Evolutionary conservation across 768 basidiomycete species (phyloP).

Genomic region (Pleurotus tuoliensis): DNA sequence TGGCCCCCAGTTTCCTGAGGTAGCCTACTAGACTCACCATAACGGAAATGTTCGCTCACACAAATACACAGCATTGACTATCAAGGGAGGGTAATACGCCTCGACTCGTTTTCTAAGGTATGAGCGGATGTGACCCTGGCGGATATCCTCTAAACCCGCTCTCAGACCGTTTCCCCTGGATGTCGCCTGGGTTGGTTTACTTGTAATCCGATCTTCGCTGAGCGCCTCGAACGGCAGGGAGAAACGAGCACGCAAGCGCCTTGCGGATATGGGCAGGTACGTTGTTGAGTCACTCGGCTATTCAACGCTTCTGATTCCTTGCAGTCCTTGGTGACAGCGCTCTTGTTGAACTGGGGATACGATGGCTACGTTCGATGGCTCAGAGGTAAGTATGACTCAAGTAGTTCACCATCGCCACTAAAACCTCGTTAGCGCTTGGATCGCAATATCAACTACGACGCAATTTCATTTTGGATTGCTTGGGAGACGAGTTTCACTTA

Average conservation of each 20-base stretch:
- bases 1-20: conserved; percentile 62
- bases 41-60: neutral
- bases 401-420: neutral
- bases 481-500: conserved; percentile 62
- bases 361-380: conserved; percentile 79
- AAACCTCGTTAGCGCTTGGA: conserved; percentile 38
- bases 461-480: conserved; percentile 59
- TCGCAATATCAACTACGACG: conserved; percentile 56
- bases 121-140: neutral
- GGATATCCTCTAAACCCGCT: neutral
- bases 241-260: conserved; percentile 71
- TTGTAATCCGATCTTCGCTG: conserved; percentile 70
- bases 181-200: conserved; percentile 79
- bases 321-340: conserved; percentile 52
- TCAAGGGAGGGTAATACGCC: conserved; percentile 78
- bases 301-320: conserved; percentile 7
- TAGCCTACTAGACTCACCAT: conserved; percentile 15
- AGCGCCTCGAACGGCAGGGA: conserved; percentile 66
- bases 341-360: conserved; percentile 63
- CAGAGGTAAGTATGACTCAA: conserved; percentile 39
- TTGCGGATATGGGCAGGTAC: conserved; percentile 67
- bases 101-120: conserved; percentile 80
- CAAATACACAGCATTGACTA: conserved; percentile 50
- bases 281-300: neutral
- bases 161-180: conserved; percentile 76